Evolutionary conservation across 306 rosid species (phyloP).

Genomic region (Lathyrus sativus): DNA sequence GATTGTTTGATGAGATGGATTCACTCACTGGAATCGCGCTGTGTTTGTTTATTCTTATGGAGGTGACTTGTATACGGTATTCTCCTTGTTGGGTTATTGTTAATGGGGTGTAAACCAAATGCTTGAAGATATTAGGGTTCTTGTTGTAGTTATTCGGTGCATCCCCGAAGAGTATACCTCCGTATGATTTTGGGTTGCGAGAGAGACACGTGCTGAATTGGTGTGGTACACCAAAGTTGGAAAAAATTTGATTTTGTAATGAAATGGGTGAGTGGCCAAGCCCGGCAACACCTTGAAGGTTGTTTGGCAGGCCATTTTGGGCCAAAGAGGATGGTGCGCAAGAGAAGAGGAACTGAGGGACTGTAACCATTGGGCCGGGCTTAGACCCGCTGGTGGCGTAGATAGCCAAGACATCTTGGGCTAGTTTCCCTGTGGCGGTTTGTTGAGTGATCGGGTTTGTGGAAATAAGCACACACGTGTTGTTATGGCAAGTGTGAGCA

Average conservation of each 20-base stretch:
- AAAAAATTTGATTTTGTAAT: conserved; percentile 48
- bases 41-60: conserved; percentile 46
- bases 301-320: conserved; percentile 47
- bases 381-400: conserved; percentile 30
- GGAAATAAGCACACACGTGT: conserved; percentile 48
- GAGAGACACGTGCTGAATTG: conserved; percentile 57
- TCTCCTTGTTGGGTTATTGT: conserved; percentile 45
- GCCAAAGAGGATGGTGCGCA: conserved; percentile 54
- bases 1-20: not conserved
- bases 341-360: conserved; percentile 58
- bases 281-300: conserved; percentile 48
- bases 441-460: conserved; percentile 53
- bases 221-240: conserved; percentile 50
- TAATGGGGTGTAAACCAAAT: conserved; percentile 46
- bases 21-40: conserved; percentile 29
- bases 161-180: conserved; percentile 51
- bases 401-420: conserved; percentile 50
- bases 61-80: conserved; percentile 40
- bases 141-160: conserved; percentile 25
- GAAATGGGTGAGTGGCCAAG: conserved; percentile 53
- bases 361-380: conserved; percentile 29
- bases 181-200: conserved; percentile 6
- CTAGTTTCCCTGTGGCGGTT: conserved; percentile 47
- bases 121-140: conserved; percentile 33
- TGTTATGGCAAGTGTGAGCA: conserved; percentile 51